Evolutionary conservation across 768 basidiomycete genomes (phyloP).

Genomic region (Gloeostereum incarnatum): DNA sequence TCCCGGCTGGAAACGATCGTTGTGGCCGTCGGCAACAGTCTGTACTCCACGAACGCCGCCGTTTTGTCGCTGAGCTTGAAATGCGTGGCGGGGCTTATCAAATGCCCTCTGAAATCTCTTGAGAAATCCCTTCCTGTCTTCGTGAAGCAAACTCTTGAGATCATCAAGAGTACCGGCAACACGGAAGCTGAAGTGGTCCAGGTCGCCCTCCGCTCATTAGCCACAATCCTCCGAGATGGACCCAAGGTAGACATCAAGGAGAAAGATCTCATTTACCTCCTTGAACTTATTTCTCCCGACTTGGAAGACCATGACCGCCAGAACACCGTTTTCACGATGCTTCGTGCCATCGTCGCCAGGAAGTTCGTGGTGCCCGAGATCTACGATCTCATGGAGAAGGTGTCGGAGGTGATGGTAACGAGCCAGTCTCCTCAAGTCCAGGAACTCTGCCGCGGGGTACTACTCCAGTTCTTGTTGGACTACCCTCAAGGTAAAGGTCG

Average conservation of each 20-base stretch:
- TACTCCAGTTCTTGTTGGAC: constrained; percentile 92
- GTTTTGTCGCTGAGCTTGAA: constrained; percentile 74
- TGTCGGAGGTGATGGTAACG: constrained; percentile 88
- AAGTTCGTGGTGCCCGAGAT: constrained; percentile 94
- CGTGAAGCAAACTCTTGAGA: constrained; percentile 73
- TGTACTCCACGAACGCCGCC: constrained; percentile 74
- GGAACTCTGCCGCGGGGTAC: constrained; percentile 79
- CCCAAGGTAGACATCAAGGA: constrained; percentile 77
- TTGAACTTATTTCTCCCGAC: constrained; percentile 83
- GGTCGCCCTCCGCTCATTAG: constrained; percentile 78
- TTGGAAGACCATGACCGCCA: constrained; percentile 86
- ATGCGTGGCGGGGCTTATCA: constrained; percentile 70
- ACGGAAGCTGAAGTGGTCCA: constrained; percentile 90
- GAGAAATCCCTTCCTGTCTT: constrained; percentile 74
- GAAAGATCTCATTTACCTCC: constrained; percentile 77
- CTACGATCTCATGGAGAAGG: constrained; percentile 93
- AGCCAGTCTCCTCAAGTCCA: constrained; percentile 88
- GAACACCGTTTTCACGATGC: constrained; percentile 75
- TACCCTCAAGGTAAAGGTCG: constrained; percentile 95
- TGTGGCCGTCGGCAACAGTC: constrained; percentile 78
- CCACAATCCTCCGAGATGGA: constrained; percentile 85
- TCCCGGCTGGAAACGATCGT: constrained; percentile 86
- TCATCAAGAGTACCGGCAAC: constrained; percentile 74
- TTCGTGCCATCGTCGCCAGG: constrained; percentile 84
- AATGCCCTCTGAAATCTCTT: constrained; percentile 73